phyloP scores from a whole-genome alignment of 2,329 filamentous ascomycete genomes.

The Tolypocladium inflatum region DNA sequence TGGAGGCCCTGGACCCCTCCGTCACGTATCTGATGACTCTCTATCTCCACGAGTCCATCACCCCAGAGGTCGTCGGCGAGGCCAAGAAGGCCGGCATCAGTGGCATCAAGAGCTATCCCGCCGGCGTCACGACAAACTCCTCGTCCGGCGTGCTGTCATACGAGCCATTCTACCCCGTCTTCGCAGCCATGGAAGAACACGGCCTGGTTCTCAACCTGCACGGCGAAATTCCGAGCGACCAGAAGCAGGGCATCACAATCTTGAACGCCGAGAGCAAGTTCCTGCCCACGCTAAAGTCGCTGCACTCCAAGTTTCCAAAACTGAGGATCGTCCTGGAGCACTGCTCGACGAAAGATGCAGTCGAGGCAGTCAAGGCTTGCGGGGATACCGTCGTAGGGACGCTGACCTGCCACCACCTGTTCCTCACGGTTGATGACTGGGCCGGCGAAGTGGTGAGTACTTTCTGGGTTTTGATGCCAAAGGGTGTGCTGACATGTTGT shows the following conservation, averaged over 20 bases:
- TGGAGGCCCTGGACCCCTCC: conserved; percentile 49
- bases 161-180: conserved; percentile 65
- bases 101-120: conserved; percentile 64
- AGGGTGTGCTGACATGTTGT: conserved; percentile 41
- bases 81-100: conserved; percentile 63
- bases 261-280: conserved; percentile 45
- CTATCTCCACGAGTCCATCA: conserved; percentile 50
- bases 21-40: conserved; percentile 63
- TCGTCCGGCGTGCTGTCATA: conserved; percentile 61
- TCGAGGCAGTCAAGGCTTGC: conserved; percentile 68
- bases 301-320: conserved; percentile 67
- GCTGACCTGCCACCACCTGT: conserved; percentile 82
- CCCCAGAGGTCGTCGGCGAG: conserved; percentile 59
- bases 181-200: conserved; percentile 80
- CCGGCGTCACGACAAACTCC: conserved; percentile 57
- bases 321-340: conserved; percentile 67
- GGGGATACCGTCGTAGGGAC: conserved; percentile 69
- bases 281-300: conserved; percentile 64
- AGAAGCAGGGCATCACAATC: conserved; percentile 36
- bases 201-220: conserved; percentile 87
- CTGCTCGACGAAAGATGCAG: conserved; percentile 74
- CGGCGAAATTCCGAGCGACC: conserved; percentile 59
- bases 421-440: conserved; percentile 44
- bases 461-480: no score
- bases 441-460: conserved; percentile 1